These are phyloP conservation scores for Pisolithus marmoratus DNA, from an alignment of 768 basidiomycete genomes.

Conservation along the genomic window DNA sequence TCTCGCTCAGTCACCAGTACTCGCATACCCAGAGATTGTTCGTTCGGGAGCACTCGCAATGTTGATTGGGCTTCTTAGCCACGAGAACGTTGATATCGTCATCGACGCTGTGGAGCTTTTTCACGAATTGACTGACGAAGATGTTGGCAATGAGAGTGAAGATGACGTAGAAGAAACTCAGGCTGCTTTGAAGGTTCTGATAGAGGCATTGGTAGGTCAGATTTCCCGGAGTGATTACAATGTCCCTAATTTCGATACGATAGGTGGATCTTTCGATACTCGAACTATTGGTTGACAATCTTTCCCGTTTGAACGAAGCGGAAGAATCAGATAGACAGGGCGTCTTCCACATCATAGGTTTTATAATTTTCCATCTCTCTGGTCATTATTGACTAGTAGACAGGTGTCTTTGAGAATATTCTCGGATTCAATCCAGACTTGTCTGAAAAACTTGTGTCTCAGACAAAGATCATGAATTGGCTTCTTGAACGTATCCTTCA, in stretches of 20 bases:
- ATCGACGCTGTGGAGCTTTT: conserved; percentile 91
- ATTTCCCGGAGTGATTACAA: neutral
- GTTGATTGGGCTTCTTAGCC: conserved; percentile 81
- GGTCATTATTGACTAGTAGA: neutral
- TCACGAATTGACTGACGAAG: conserved; percentile 94
- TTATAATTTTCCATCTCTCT: conserved; percentile 4
- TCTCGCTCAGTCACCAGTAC: conserved; percentile 73
- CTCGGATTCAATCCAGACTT: conserved; percentile 79
- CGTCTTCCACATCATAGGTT: conserved; percentile 88
- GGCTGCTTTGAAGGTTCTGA: conserved; percentile 66
- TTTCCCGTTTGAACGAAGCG: conserved; percentile 79
- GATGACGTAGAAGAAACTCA: conserved; percentile 60
- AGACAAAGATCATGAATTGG: conserved; percentile 76
- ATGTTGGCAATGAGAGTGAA: conserved; percentile 74
- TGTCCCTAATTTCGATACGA: conserved; percentile 3
- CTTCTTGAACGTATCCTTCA: conserved; percentile 68
- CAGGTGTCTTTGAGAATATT: conserved; percentile 91
- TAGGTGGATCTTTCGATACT: conserved; percentile 81
- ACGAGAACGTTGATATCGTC: conserved; percentile 97
- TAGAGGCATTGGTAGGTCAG: conserved; percentile 66
- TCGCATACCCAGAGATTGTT: conserved; percentile 88
- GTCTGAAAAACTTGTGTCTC: conserved; percentile 60
- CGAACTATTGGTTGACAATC: conserved; percentile 86
- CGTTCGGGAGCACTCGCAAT: conserved; percentile 63
- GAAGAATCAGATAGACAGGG: conserved; percentile 92